Base-by-base conservation (phyloP, 78 protist species). In the Bigelowiella natans region DNA sequence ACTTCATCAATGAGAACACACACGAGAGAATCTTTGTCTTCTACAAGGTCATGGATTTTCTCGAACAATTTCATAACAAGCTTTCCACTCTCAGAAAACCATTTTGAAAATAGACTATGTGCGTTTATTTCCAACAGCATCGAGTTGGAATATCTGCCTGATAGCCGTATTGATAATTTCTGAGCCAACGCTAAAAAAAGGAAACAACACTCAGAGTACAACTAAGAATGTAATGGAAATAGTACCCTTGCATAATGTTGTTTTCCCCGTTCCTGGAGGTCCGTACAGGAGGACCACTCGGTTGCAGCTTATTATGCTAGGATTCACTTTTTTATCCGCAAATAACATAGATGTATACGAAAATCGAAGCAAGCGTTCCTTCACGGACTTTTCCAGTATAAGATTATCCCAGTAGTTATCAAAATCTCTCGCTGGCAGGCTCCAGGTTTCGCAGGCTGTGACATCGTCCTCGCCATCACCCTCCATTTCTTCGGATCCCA, bases 21-120 rank as follows among this genome's bases (percentile, higher is more conserved):
- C 7, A 95, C 94, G 39, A 96, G 90, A 2, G 89, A 30, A 36
- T 91, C 64, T 31, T 11, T 38, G 39, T 95, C 96, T 26, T 91
- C 95, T 29, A 93, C 89, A 34, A 88, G 0, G 36, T 2, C 89
- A 18, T 30, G 90, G 11, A 98, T 92, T 36, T 40, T 39, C 1
- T 87, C 84, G 92, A 98, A 98, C 88, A 97, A 34, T 39, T 89
- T 92, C 90, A 38, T n/a, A 64, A 97, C 98, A 83, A 97, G 91
- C 95, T 98, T 98, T 2, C 99, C 99, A 34, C 95, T 90, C 95
- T 98, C 99, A 36, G 95, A 90, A 88, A 98, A 98, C 98, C 98
- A 98, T 91, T 96, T 95, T 85, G 95, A 91, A 92, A 98, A 98
- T 88, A 98, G 94, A 11, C 86, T 83, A 91, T 96, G 98, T 18